phyloP scores from a whole-genome alignment of 495 filamentous ascomycete species.

The Venustampulla echinocandica region DNA sequence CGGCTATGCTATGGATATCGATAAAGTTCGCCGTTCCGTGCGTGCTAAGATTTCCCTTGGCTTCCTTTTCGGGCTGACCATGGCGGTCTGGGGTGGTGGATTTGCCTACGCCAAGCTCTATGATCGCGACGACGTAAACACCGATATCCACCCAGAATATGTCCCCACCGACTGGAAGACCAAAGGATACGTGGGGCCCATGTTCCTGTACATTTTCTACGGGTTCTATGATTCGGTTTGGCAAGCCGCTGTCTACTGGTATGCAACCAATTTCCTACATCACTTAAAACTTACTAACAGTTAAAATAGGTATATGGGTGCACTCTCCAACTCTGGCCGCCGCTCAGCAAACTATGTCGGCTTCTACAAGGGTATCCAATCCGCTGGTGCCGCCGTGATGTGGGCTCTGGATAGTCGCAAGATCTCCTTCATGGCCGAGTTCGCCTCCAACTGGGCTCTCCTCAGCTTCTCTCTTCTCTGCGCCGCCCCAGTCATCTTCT shows the following conservation, averaged over 20 bases:
- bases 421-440: conserved; percentile 49
- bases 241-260: conserved; percentile 86
- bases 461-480: conserved; percentile 61
- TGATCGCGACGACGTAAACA: conserved; percentile 38
- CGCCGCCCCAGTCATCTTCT: conserved; percentile 70
- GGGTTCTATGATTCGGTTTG: conserved; percentile 84
- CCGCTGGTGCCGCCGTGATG: conserved; percentile 80
- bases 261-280: conserved; percentile 25
- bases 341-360: conserved; percentile 89
- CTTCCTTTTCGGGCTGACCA: conserved; percentile 62
- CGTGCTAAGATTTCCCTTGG: conserved; percentile 66
- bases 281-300: background rate
- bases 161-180: conserved; percentile 55
- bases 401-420: conserved; percentile 66
- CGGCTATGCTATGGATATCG: conserved; percentile 65
- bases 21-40: conserved; percentile 53
- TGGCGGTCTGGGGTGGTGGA: conserved; percentile 82
- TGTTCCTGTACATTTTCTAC: conserved; percentile 92
- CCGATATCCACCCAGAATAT: conserved; percentile 17
- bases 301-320: conserved; percentile 72
- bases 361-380: conserved; percentile 97
- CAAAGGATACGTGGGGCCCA: conserved; percentile 63
- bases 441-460: conserved; percentile 37
- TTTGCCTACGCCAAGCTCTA: conserved; percentile 65
- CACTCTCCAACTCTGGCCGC: conserved; percentile 81